Base-by-base conservation (phyloP, 176 grass and related monocot species). In the Stipa capillata region DNA sequence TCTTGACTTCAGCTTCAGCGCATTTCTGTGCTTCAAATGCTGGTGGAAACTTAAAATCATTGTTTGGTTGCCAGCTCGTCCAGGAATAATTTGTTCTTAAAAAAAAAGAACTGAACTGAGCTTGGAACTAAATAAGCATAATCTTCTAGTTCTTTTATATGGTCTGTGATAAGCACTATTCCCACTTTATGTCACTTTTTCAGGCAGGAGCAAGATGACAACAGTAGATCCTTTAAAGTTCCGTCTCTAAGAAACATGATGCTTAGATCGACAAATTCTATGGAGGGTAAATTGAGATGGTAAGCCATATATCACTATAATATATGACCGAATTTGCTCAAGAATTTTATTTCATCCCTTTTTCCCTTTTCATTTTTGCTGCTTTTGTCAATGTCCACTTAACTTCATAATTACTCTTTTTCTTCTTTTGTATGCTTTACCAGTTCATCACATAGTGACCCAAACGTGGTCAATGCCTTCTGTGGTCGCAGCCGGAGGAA, bases 401-500 rank as follows among this genome's bases (percentile, higher is more conserved):
- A 78, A 71, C 45, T 79, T 58, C 40, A 85, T 66, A 74, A 54
- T 50, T 51, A 65, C 69, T 54, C 23, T 36, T 63, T 54, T 65
- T 52, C 42, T 62, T 69, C 44, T 13, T 43, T 79, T 67, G 65
- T 39, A 43, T 86, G 33, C 56, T 84, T 61, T 83, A 84, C 64
- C 72, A 92, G 89, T 86, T 79, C 68, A 87, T 98, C 89, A 56
- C 89, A 94, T 57, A 98, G 87, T 82, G 95, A 92, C 65, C 92
- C 95, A 17, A 94, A 94, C 76, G 87, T 98, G 69, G 85, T 85
- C 42, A 98, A 98, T 85, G 85, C 82, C 68, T 98, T 98, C 27
- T 87, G 77, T 67, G 84, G 90, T 71, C 89, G 78, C 21, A 90
- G 81, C 39, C 45, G 77, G 68, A 94, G 69, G 67, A 92, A 90